These are phyloP conservation scores for Westerdykella sp. DNA, from an alignment of 2,329 filamentous ascomycete genomes.

Conservation along the genomic window DNA sequence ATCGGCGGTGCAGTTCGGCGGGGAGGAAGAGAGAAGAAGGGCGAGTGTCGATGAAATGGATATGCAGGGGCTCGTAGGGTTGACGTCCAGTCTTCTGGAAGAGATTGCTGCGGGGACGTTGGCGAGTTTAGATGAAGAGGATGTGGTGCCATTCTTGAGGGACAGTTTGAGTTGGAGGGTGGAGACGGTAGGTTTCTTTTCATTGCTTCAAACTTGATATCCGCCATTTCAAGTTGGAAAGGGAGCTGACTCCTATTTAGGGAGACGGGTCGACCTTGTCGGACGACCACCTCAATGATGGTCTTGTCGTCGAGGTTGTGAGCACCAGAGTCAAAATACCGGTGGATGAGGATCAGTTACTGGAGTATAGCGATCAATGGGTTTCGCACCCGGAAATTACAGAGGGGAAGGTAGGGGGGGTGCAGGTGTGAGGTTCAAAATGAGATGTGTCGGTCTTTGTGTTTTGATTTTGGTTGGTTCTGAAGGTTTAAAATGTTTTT, in stretches of 20 bases:
- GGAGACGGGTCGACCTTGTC: slow-evolving; percentile 11
- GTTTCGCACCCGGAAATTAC: slow-evolving; percentile 15
- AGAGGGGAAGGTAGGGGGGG: neutral
- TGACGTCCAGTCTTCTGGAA: slow-evolving; percentile 24
- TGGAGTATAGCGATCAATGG: slow-evolving; percentile 13
- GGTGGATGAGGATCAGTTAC: slow-evolving; percentile 5
- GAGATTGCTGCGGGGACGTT: slow-evolving; percentile 14
- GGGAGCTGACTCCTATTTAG: slow-evolving; percentile 7
- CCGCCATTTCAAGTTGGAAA: neutral
- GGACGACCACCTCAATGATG: slow-evolving; percentile 4
- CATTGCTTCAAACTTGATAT: neutral
- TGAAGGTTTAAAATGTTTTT: too few species aligned
- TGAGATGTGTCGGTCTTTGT: too few species aligned
- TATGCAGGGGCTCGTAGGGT: slow-evolving; percentile 13
- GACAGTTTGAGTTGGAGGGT: slow-evolving; percentile 25
- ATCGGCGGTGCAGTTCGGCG: neutral
- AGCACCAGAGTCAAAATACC: slow-evolving; percentile 16
- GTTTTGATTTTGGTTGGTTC: too few species aligned
- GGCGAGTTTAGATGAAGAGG: slow-evolving; percentile 12
- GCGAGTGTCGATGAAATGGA: slow-evolving; percentile 5
- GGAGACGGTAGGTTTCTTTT: slow-evolving; percentile 13
- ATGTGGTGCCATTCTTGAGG: slow-evolving; percentile 24
- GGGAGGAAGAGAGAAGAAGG: neutral
- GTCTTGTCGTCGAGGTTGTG: slow-evolving; percentile 13
- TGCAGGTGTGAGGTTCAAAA: too few species aligned